phyloP scores from a whole-genome alignment of 306 rosid species.

The Dicorynia guianensis region DNA sequence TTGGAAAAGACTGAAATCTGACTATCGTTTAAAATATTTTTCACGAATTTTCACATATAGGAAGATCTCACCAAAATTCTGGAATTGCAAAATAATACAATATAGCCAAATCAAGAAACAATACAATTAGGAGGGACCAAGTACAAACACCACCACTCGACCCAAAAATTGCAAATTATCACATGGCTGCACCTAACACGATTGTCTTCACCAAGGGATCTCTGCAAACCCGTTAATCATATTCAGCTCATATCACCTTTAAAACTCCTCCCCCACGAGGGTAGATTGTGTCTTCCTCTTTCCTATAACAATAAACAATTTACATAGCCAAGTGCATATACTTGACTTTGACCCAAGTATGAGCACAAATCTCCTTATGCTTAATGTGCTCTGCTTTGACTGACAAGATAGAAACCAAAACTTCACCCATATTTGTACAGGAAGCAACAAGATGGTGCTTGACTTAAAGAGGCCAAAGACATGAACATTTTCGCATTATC shows the following conservation, averaged over 20 bases:
- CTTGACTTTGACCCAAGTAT: slow-evolving; percentile 41
- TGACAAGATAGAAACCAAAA: slow-evolving; percentile 44
- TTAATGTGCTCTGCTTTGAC: slow-evolving; percentile 28
- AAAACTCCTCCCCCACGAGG: slow-evolving; percentile 17
- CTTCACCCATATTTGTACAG: slow-evolving; percentile 61
- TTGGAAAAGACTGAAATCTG: slow-evolving; percentile 34
- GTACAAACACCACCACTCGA: slow-evolving; percentile 39
- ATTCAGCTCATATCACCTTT: slow-evolving; percentile 27
- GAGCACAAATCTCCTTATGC: slow-evolving; percentile 44
- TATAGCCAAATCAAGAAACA: slow-evolving; percentile 17
- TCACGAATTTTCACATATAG: slow-evolving; percentile 24
- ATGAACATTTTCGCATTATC: slow-evolving; percentile 48
- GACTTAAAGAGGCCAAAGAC: slow-evolving; percentile 40
- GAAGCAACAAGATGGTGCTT: slow-evolving; percentile 58
- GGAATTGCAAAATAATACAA: slow-evolving; percentile 50
- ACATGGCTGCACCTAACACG: slow-evolving; percentile 40
- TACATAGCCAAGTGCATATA: slow-evolving; percentile 49
- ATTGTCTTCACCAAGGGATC: slow-evolving; percentile 33
- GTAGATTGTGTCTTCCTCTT: slow-evolving; percentile 39
- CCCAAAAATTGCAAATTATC: slow-evolving; percentile 45
- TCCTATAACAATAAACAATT: slow-evolving; percentile 52
- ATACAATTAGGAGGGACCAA: slow-evolving; percentile 43
- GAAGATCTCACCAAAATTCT: slow-evolving; percentile 28
- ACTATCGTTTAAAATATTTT: slow-evolving; percentile 16
- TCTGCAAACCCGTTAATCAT: slow-evolving; percentile 40